Conservation (phyloP, 2,329 filamentous ascomycete species). For the Cladobotryum protrusum region DNA sequence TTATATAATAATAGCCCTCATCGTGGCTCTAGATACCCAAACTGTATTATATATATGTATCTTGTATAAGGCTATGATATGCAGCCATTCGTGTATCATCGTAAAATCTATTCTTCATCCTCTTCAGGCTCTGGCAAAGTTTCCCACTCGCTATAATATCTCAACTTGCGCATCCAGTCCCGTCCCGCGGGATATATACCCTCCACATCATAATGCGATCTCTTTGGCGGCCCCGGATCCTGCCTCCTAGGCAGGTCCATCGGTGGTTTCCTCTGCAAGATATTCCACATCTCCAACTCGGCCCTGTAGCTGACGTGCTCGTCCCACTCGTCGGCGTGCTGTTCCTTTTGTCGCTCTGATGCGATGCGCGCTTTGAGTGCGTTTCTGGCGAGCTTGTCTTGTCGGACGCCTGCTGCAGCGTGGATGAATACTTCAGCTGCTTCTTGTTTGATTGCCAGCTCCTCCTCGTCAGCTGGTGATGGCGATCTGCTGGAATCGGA, state of each 20-base stretch:
- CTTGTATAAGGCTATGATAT: background rate
- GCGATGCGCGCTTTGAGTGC: conserved; percentile 34
- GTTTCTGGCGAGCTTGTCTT: conserved; percentile 29
- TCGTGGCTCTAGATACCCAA: conserved; percentile 7
- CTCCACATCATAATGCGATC: conserved; percentile 28
- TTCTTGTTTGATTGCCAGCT: conserved; percentile 29
- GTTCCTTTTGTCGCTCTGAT: conserved; percentile 37
- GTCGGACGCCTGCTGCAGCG: conserved; percentile 35
- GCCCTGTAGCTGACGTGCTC: conserved; percentile 33
- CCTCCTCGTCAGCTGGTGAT: conserved; percentile 21
- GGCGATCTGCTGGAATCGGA: conserved; percentile 8
- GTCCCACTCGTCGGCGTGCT: conserved; percentile 38
- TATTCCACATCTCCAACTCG: conserved; percentile 40
- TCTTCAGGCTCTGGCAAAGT: conserved; percentile 9
- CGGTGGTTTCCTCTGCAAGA: conserved; percentile 35
- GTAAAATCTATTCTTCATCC: background rate
- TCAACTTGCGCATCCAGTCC: conserved; percentile 34
- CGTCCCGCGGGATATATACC: conserved; percentile 29
- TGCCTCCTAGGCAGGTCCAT: conserved; percentile 26
- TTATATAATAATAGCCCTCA: conserved; percentile 2
- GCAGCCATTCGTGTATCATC: background rate
- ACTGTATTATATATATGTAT: background rate
- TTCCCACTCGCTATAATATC: conserved; percentile 40
- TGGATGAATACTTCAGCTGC: conserved; percentile 36
- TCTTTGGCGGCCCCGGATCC: conserved; percentile 22